Base-by-base conservation (phyloP, 257 asterid species). In the Przewalskia tangutica region DNA sequence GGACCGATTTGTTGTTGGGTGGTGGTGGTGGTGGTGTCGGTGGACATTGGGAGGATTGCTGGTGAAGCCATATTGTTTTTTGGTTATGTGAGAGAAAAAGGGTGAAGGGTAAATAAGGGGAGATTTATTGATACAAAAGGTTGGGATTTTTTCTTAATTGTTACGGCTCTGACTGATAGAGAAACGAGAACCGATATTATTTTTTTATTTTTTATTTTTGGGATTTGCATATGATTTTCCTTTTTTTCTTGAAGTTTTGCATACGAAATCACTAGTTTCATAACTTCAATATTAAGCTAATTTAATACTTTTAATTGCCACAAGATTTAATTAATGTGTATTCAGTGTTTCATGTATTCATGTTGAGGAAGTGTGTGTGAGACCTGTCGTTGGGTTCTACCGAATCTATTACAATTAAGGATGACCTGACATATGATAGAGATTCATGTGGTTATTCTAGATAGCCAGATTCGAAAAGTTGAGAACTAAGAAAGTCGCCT, bases 31-130 rank as follows among this genome's bases (percentile, higher is more conserved):
- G 32, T 27, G 32, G 32, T 27, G 77, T 3, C 84, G 83, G 2
- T 84, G 88, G 93, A 79, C 81, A 89, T 85, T 2, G 97, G 97
- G 81, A 92, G 94, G 81, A 91, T 56, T 5, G 97, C 93, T n/a
- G 97, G 97, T 56, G 95, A 85, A 38, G 91, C 55, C 63, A 77
- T 77, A 16, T n/a, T 40, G 6, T 27, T 1, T 27, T 27, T 40
- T 8, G 77, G 42, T 50, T 84, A 23, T 42, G n/a, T 58, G 27
- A 7, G 13, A 38, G 42, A 38, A 5, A 5, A 5, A 38, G 42
- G 42, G 42, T 38, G 42, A 38, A 38, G 42, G 42, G 42, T 38
- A 38, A 38, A 38, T 38, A 38, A 38, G 42, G 42, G 42, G 42
- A 2, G 42, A 38, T 38, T 27, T 27, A 27, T 38, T 38, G 4